Evolutionary conservation across 192 early-diverging fungal genomes (phyloP).

Genomic region (Linnemannia schmuckeri): DNA sequence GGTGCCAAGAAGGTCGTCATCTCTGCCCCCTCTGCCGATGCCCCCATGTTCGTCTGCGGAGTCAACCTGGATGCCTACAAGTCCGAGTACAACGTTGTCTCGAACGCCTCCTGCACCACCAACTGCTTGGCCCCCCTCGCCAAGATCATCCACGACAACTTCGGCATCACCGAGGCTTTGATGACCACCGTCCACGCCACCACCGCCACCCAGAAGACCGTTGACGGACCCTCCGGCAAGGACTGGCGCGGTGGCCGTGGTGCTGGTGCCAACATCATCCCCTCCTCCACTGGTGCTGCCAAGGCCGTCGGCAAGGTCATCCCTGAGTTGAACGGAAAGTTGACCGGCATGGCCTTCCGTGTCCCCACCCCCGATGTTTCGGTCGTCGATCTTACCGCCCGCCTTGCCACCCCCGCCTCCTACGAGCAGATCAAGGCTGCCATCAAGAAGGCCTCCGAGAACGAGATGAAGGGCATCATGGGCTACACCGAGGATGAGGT

Average conservation of each 20-base stretch:
- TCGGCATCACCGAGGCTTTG: constrained; percentile 95
- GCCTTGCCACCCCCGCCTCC: constrained; percentile 88
- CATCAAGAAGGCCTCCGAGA: constrained; percentile 90
- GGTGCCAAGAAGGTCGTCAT: constrained; percentile 99
- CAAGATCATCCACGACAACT: constrained; percentile 97
- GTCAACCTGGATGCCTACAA: constrained; percentile 98
- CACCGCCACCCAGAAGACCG: constrained; percentile 99
- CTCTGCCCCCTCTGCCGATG: constrained; percentile 96
- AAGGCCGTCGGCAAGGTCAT: constrained; percentile 99
- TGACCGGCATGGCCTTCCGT: constrained; percentile 99
- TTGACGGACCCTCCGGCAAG: constrained; percentile 97
- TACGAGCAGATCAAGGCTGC: constrained; percentile 92
- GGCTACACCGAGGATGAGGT: constrained; percentile 95
- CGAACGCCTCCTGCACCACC: constrained; percentile 99
- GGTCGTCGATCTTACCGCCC: constrained; percentile 96
- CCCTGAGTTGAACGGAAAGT: constrained; percentile 92
- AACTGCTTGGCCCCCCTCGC: constrained; percentile 99
- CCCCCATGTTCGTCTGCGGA: constrained; percentile 98
- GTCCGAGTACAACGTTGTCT: constrained; percentile 87
- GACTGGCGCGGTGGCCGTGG: constrained; percentile 99
- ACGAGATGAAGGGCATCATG: constrained; percentile 88
- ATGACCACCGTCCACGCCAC: constrained; percentile 99
- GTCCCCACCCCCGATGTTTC: constrained; percentile 95
- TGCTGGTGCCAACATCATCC: constrained; percentile 96
- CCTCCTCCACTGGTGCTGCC: constrained; percentile 97